phyloP scores from a whole-genome alignment of 2,329 filamentous ascomycete genomes.

The Neospermospora avenae region DNA sequence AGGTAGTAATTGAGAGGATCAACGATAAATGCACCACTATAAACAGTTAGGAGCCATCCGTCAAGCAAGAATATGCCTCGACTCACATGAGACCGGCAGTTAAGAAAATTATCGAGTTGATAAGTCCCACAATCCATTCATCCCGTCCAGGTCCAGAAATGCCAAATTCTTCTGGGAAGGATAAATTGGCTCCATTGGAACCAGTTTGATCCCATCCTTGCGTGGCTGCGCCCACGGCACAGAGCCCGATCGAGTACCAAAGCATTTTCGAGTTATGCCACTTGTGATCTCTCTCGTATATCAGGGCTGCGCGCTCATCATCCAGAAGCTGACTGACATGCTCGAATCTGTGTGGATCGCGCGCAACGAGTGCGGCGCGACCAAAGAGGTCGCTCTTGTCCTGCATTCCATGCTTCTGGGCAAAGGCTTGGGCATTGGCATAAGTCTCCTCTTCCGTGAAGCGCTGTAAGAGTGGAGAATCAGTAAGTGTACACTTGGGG shows the following conservation, averaged over 20 bases:
- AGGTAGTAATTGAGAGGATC: slow-evolving; percentile 62
- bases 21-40: slow-evolving; percentile 59
- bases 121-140: slow-evolving; percentile 54
- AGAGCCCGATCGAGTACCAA: slow-evolving; percentile 63
- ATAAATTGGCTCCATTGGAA: slow-evolving; percentile 45
- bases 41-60: background rate
- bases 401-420: slow-evolving; percentile 52
- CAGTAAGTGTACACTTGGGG: background rate
- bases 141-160: slow-evolving; percentile 31
- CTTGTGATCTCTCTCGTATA: slow-evolving; percentile 60
- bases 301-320: slow-evolving; percentile 36
- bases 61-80: too few relatives aligned
- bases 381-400: slow-evolving; percentile 58
- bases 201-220: slow-evolving; percentile 39
- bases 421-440: slow-evolving; percentile 51
- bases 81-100: slow-evolving; percentile 42
- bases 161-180: slow-evolving; percentile 39
- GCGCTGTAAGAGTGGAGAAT: slow-evolving; percentile 32
- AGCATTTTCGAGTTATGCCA: slow-evolving; percentile 61
- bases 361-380: slow-evolving; percentile 53
- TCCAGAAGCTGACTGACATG: slow-evolving; percentile 26
- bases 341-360: slow-evolving; percentile 25
- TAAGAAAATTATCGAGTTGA: slow-evolving; percentile 54
- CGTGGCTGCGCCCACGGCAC: slow-evolving; percentile 66
- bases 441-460: slow-evolving; percentile 41